Evolutionary conservation across 2,329 filamentous ascomycete genomes (phyloP).

Genomic region (Delphinella strobiligena): DNA sequence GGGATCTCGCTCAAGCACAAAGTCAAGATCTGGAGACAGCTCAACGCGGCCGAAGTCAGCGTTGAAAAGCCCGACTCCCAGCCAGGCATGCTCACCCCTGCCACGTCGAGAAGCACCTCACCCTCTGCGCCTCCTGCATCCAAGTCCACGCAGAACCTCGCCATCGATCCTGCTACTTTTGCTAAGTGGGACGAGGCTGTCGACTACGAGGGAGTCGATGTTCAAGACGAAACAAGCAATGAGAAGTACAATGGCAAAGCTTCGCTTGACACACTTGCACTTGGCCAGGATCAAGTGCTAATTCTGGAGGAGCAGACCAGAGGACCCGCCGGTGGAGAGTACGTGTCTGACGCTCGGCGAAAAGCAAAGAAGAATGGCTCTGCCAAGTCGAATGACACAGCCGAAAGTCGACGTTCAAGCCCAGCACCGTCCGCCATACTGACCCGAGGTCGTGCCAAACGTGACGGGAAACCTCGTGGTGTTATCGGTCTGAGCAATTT

Average conservation of each 20-base stretch:
- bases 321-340: conserved; percentile 41
- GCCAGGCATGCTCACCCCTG: conserved; percentile 32
- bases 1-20: conserved; percentile 59
- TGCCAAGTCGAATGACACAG: conserved; percentile 23
- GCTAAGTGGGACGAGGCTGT: conserved; percentile 47
- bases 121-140: conserved; percentile 31
- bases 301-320: conserved; percentile 72
- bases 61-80: conserved; percentile 14
- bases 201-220: conserved; percentile 52
- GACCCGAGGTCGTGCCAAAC: conserved; percentile 60
- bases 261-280: conserved; percentile 51
- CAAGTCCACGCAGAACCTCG: conserved; percentile 36
- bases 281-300: conserved; percentile 62
- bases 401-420: conserved; percentile 50
- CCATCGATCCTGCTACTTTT: conserved; percentile 53
- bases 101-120: conserved; percentile 32
- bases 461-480: conserved; percentile 58
- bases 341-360: conserved; percentile 37
- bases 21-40: conserved; percentile 64
- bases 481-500: conserved; percentile 78
- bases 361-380: conserved; percentile 40
- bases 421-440: conserved; percentile 50
- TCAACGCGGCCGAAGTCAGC: conserved; percentile 24
- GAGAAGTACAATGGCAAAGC: conserved; percentile 65
- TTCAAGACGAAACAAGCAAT: conserved; percentile 60